Conservation (phyloP, 345 rosid species). For the Punica granatum region DNA sequence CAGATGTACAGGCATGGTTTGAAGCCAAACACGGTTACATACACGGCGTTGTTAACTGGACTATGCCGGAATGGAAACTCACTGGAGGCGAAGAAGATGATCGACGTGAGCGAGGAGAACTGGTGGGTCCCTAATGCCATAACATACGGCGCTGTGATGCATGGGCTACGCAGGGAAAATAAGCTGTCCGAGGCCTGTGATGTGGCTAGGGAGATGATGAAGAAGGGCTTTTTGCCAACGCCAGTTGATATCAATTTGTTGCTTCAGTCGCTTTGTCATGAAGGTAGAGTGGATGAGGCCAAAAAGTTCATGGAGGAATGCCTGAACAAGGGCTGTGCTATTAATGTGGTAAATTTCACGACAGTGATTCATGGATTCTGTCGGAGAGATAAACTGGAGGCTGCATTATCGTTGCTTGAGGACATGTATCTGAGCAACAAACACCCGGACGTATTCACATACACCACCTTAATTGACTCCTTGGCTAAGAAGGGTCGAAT, state of each 20-base stretch:
- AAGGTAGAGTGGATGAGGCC: conserved; percentile 51
- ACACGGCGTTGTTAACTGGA: conserved; percentile 79
- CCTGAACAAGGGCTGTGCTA: conserved; percentile 60
- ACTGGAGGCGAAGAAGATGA: conserved; percentile 69
- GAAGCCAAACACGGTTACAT: conserved; percentile 81
- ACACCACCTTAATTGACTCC: conserved; percentile 59
- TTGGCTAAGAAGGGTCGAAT: conserved; percentile 63
- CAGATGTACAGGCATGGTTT: conserved; percentile 75
- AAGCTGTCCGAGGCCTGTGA: conserved; percentile 73
- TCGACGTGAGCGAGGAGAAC: conserved; percentile 66
- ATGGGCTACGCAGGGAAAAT: conserved; percentile 81
- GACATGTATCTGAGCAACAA: conserved; percentile 90
- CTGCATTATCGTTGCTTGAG: conserved; percentile 82
- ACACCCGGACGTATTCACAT: conserved; percentile 76
- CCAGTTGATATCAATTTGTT: conserved; percentile 81
- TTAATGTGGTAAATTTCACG: conserved; percentile 77
- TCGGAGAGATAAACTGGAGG: conserved; percentile 49
- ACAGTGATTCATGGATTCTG: conserved; percentile 85
- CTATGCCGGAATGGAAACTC: conserved; percentile 73
- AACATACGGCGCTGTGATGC: conserved; percentile 74
- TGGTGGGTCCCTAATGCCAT: conserved; percentile 92
- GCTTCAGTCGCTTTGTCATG: conserved; percentile 61
- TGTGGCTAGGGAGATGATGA: conserved; percentile 70
- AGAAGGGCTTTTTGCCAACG: conserved; percentile 58
- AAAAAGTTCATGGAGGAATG: conserved; percentile 76